Evolutionary conservation across 148 eudicot genomes (phyloP).

Genomic region (Rhododendron williamsianum): DNA sequence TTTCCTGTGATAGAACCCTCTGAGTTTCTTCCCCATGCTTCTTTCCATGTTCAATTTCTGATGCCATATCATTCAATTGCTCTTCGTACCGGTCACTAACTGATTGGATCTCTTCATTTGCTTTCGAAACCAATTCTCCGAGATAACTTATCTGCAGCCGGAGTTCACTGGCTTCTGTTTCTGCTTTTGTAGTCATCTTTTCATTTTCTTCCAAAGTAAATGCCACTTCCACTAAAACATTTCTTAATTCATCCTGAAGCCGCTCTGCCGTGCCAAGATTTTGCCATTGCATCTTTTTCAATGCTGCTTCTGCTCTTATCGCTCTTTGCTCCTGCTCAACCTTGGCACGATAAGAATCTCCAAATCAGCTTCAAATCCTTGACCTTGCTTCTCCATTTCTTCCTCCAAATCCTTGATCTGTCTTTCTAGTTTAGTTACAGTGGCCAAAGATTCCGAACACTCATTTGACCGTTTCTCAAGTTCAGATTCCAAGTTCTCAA

Average conservation of each 20-base stretch:
- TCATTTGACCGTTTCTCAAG: conserved; percentile 44
- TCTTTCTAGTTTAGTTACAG: conserved; percentile 56
- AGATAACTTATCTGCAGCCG: conserved; percentile 48
- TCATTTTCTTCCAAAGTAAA: conserved; percentile 76
- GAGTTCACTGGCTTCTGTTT: conserved; percentile 70
- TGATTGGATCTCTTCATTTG: conserved; percentile 48
- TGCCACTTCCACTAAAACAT: conserved; percentile 62
- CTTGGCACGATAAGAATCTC: conserved; percentile 58
- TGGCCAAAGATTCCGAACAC: conserved; percentile 35
- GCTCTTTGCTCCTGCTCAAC: conserved; percentile 90
- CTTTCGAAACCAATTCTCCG: conserved; percentile 49
- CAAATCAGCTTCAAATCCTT: conserved; percentile 73
- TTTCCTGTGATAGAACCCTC: conserved; percentile 27
- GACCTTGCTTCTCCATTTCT: conserved; percentile 62
- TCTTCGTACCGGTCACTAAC: conserved; percentile 51
- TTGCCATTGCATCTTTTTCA: conserved; percentile 58
- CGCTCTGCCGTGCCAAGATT: conserved; percentile 74
- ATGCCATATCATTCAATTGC: conserved; percentile 38
- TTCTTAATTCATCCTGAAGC: conserved; percentile 76
- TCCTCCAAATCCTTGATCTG: conserved; percentile 55
- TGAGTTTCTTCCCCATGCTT: conserved; percentile 42
- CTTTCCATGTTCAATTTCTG: conserved; percentile 40
- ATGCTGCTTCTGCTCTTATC: conserved; percentile 69
- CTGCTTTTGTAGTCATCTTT: conserved; percentile 57
- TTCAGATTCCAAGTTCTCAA: conserved; percentile 54